phyloP scores from a whole-genome alignment of 2,329 filamentous ascomycete species.

The Pestalotiopsis sp. region DNA sequence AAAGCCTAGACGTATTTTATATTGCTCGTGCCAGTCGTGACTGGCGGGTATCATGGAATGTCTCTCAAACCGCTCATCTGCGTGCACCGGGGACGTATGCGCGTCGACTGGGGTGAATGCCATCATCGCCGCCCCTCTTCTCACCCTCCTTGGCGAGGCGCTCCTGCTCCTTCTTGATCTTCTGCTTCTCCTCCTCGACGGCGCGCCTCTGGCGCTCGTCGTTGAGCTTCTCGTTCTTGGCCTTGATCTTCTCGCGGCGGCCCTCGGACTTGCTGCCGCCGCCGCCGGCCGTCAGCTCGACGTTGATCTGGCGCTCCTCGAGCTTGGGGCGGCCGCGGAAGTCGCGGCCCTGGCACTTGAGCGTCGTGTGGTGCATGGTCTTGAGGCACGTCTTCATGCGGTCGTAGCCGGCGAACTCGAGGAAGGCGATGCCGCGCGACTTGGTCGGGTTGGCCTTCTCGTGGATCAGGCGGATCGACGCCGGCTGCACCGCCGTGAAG shows the following conservation, averaged over 20 bases:
- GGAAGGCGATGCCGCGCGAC: constrained; percentile 79
- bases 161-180: constrained; percentile 36
- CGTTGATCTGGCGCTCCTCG: constrained; percentile 77
- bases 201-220: constrained; percentile 60
- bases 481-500: constrained; percentile 76
- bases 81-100: constrained; percentile 28
- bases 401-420: constrained; percentile 86
- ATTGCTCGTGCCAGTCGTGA: background rate
- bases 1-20: background rate
- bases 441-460: constrained; percentile 64
- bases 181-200: constrained; percentile 44
- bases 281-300: constrained; percentile 90
- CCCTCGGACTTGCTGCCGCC: constrained; percentile 72
- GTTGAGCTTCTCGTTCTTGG: constrained; percentile 85
- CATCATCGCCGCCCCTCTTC: constrained; percentile 32
- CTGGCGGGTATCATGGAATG: background rate
- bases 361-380: constrained; percentile 84
- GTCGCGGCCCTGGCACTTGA: constrained; percentile 46
- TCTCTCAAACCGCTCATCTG: background rate
- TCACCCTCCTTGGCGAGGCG: constrained; percentile 29
- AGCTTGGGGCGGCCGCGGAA: constrained; percentile 43
- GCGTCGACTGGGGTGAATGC: constrained; percentile 57
- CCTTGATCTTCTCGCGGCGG: constrained; percentile 75
- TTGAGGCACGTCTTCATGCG: constrained; percentile 92
- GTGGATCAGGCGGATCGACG: constrained; percentile 72